phyloP scores from a whole-genome alignment of 1,284 basidiomycete genomes.

The Ceratobasidium sp. region DNA sequence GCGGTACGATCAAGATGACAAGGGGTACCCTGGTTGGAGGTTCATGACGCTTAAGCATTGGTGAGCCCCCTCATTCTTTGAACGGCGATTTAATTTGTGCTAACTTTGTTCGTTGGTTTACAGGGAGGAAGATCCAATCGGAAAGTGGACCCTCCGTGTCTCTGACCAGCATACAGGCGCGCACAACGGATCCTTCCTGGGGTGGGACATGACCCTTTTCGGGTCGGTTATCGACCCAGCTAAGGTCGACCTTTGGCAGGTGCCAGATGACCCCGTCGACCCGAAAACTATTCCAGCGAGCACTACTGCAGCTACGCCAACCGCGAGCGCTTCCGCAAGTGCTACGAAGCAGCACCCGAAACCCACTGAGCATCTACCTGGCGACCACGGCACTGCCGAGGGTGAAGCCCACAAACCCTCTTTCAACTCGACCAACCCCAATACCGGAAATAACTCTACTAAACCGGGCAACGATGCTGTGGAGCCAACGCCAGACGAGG shows the following conservation, averaged over 20 bases:
- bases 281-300: constrained; percentile 53
- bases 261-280: constrained; percentile 55
- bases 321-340: constrained; percentile 54
- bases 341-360: constrained; percentile 75
- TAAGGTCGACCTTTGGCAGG: constrained; percentile 71
- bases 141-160: constrained; percentile 91
- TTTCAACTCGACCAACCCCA: constrained; percentile 60
- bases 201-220: constrained; percentile 96
- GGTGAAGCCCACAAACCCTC: constrained; percentile 79
- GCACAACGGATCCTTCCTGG: constrained; percentile 84
- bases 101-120: background rate
- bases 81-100: background rate
- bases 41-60: constrained; percentile 99
- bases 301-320: constrained; percentile 53
- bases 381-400: constrained; percentile 79
- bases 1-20: constrained; percentile 73
- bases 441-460: constrained; percentile 39
- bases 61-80: constrained; percentile 65
- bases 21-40: constrained; percentile 92
- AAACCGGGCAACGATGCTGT: constrained; percentile 44
- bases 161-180: constrained; percentile 77
- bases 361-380: constrained; percentile 90
- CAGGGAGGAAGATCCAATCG: constrained; percentile 95
- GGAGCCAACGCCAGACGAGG: constrained; percentile 76
- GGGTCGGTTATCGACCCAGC: constrained; percentile 86